Conservation (phyloP, 169 alveolate species). For the Eimeria necatrix region DNA sequence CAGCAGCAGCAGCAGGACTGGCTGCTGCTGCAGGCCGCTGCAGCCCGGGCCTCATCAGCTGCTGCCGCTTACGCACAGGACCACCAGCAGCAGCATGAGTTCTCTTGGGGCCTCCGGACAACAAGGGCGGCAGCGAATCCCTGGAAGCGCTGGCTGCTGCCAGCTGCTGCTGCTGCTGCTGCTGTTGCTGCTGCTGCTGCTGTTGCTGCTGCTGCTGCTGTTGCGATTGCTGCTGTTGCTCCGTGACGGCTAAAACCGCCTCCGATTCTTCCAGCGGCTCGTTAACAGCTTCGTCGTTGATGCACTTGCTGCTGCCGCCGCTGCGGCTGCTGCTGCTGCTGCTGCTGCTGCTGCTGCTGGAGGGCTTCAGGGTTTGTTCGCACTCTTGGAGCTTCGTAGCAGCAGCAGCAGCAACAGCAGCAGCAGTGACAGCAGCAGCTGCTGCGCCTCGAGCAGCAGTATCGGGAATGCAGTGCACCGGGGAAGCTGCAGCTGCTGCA, state of each 20-base stretch:
- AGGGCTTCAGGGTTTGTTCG: not conserved
- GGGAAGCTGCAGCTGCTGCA: not conserved
- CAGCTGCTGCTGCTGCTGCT: not conserved
- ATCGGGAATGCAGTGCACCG: too few species aligned
- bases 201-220: too few species aligned
- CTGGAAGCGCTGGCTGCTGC: not conserved
- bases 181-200: not conserved
- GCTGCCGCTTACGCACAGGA: not conserved
- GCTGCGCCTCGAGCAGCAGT: too few species aligned
- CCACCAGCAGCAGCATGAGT: not conserved
- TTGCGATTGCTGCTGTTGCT: not conserved
- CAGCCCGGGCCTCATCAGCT: not conserved
- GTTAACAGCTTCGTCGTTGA: not conserved
- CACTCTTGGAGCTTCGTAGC: conserved; percentile 2
- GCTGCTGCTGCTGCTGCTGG: conserved; percentile 42
- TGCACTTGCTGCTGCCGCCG: too few species aligned
- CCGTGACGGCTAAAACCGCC: not conserved
- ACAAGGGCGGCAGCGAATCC: not conserved
- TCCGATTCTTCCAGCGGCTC: not conserved
- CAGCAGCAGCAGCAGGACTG: too few species aligned
- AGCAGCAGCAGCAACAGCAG: not conserved
- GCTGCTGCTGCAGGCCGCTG: not conserved
- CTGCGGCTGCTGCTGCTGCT: conserved; percentile 13
- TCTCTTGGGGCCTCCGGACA: not conserved
- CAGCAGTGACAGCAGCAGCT: not conserved